These are phyloP conservation scores for Ophiostoma sp. DNA, from an alignment of 2,329 filamentous ascomycete genomes.

Conservation along the genomic window DNA sequence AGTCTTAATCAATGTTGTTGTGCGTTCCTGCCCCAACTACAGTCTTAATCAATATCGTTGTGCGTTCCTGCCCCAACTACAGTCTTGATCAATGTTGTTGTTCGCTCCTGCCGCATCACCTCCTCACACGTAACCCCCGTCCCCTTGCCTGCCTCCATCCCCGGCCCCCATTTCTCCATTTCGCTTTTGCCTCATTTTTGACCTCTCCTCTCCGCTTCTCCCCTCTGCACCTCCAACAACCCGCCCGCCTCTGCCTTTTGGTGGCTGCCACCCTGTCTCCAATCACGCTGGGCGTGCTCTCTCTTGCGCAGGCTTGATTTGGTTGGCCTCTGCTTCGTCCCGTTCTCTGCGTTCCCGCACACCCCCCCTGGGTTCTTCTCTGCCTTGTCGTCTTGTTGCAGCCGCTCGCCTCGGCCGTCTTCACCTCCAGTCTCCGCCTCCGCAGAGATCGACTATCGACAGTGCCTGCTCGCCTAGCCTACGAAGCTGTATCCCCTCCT, in stretches of 20 bases:
- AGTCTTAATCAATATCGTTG: not conserved
- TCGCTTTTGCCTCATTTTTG: constrained; percentile 4
- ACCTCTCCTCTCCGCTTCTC: not conserved
- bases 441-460: not conserved
- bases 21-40: not conserved
- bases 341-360: no score
- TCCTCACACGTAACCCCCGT: not conserved
- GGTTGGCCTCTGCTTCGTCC: not conserved
- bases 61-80: not conserved
- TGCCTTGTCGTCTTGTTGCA: not conserved
- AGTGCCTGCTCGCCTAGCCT: not conserved
- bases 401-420: not conserved
- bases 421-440: not conserved
- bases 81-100: not conserved
- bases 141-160: not conserved
- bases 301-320: not conserved
- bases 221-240: not conserved
- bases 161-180: not conserved
- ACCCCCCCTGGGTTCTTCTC: no score
- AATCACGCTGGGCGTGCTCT: not conserved
- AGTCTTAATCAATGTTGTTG: not conserved
- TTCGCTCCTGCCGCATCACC: not conserved
- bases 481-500: not conserved
- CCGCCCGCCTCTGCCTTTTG: not conserved
- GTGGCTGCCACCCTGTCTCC: not conserved